Percentiles rank a stretch among this genome's conserved stretches.
Conservation (phyloP, 179 eudicot genomes). For the Silene vulgaris region DNA sequence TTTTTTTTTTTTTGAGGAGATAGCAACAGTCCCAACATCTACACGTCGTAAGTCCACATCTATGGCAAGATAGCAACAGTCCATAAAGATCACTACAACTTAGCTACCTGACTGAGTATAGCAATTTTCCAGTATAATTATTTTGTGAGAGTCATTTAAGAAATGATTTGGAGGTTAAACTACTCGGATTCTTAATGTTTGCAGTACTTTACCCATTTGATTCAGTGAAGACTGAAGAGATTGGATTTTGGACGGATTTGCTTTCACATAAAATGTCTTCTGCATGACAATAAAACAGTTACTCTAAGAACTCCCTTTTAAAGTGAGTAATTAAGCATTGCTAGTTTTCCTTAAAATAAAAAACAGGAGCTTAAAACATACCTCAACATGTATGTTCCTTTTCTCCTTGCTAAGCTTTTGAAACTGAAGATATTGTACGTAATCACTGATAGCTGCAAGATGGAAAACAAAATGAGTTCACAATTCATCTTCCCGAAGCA, state of each 20-base stretch:
- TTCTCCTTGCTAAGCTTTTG: slow-evolving; percentile 76
- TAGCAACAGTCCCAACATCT: background rate
- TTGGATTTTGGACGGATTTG: background rate
- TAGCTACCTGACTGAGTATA: background rate
- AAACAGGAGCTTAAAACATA: slow-evolving; percentile 18
- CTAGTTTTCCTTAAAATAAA: background rate
- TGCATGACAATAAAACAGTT: background rate
- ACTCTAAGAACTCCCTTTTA: background rate
- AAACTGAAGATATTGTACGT: slow-evolving; percentile 79
- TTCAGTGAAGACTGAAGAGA: background rate
- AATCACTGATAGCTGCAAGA: slow-evolving; percentile 73
- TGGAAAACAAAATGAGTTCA: slow-evolving; percentile 1
- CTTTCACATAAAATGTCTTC: background rate
- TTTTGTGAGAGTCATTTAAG: background rate
- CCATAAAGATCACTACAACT: background rate
- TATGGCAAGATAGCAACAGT: background rate
- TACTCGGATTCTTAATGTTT: background rate
- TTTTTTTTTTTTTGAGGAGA: background rate
- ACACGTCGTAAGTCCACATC: background rate
- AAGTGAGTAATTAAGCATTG: background rate
- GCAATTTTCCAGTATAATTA: background rate
- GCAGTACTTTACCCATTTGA: background rate
- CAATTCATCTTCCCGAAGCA: background rate
- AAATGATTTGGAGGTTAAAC: background rate
- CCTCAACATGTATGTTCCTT: slow-evolving; percentile 88